A percentile compares a stretch with the other conserved stretches of the same genome.
Evolutionary conservation across 2,329 filamentous ascomycete genomes (phyloP).

Genomic region (Fulvia fulva): DNA sequence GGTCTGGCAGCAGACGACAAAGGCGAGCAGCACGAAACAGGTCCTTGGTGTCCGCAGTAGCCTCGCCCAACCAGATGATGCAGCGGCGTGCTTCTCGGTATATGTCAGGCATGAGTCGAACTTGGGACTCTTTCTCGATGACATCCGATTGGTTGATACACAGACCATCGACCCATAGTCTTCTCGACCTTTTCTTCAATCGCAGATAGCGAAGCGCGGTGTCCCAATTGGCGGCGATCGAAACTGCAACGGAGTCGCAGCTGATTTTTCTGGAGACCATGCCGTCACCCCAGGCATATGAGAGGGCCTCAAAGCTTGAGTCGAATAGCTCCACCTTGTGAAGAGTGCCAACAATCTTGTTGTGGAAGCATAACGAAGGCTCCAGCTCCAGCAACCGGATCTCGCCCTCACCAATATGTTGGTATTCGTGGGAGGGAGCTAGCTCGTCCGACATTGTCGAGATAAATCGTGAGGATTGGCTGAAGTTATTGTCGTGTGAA

Average conservation of each 20-base stretch:
- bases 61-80: slow-evolving; percentile 8
- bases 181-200: background rate
- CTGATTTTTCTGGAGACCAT: background rate
- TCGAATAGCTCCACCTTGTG: too few species aligned
- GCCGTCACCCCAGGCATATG: background rate
- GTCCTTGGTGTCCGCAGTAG: background rate
- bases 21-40: too few species aligned
- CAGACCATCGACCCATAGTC: slow-evolving; percentile 7
- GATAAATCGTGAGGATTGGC: too few species aligned
- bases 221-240: background rate
- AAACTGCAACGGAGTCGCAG: background rate
- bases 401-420: too few species aligned
- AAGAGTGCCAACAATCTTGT: too few species aligned
- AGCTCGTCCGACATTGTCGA: too few species aligned
- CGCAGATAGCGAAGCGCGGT: background rate
- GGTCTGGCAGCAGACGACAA: too few species aligned
- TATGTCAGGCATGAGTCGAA: slow-evolving; percentile 20
- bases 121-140: slow-evolving; percentile 16
- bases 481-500: too few species aligned
- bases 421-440: too few species aligned
- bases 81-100: slow-evolving; percentile 8
- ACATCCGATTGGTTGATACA: slow-evolving; percentile 22
- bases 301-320: too few species aligned
- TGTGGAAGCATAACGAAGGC: too few species aligned
- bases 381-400: too few species aligned